Evolutionary conservation across 768 basidiomycete genomes (phyloP).

Genomic region (Tephrocybe sp.): DNA sequence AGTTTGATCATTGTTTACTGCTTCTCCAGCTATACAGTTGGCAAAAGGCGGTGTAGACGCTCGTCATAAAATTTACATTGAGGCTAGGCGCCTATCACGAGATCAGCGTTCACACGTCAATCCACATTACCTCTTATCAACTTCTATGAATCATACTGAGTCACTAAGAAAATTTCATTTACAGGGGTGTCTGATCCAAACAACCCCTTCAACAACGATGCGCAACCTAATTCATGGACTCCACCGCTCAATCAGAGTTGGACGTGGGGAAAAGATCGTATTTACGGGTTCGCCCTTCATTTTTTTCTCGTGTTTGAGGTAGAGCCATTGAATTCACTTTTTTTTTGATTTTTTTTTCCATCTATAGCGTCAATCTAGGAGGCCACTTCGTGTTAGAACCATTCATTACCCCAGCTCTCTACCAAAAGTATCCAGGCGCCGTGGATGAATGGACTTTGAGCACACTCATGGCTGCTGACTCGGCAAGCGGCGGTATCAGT

Average conservation of each 20-base stretch:
- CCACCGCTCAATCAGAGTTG: conserved; percentile 76
- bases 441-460: conserved; percentile 78
- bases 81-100: conserved; percentile 6
- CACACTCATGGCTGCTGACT: conserved; percentile 57
- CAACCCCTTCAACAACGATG: conserved; percentile 73
- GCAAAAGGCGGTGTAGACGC: conserved; percentile 5
- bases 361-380: conserved; percentile 66
- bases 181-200: conserved; percentile 65
- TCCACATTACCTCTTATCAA: background rate
- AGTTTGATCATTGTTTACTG: background rate
- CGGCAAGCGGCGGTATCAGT: conserved; percentile 41
- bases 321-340: conserved; percentile 11
- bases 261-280: conserved; percentile 60
- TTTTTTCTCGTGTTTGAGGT: background rate
- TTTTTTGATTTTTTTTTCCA: background rate
- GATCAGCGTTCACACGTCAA: background rate
- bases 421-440: conserved; percentile 59
- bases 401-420: conserved; percentile 63
- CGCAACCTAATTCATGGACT: conserved; percentile 76
- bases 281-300: conserved; percentile 51
- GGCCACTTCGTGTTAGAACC: conserved; percentile 80
- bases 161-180: conserved; percentile 6
- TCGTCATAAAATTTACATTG: background rate
- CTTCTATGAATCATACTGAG: background rate
- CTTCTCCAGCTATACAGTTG: background rate